These are phyloP conservation scores for Venturia oleaginea DNA, from an alignment of 2,329 filamentous ascomycete genomes.

Conservation along the genomic window DNA sequence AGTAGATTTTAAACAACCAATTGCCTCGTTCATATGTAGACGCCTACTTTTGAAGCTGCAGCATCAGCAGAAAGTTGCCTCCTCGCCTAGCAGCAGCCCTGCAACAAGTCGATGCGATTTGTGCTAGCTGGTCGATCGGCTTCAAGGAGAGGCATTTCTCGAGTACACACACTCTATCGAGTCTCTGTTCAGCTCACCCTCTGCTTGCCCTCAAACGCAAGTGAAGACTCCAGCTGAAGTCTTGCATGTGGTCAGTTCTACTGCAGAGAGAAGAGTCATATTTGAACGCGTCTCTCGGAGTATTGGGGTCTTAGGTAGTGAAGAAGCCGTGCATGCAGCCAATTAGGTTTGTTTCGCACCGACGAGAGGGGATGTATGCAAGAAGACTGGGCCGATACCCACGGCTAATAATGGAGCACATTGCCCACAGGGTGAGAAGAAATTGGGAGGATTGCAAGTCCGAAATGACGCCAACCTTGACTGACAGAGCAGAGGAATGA, in stretches of 20 bases:
- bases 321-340: background rate
- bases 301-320: background rate
- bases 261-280: background rate
- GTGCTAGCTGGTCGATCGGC: background rate
- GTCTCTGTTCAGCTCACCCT: background rate
- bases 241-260: background rate
- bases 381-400: background rate
- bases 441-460: background rate
- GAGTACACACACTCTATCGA: background rate
- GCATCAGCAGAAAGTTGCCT: background rate
- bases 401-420: background rate
- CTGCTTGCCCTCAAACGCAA: background rate
- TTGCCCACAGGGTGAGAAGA: background rate
- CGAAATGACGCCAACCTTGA: background rate
- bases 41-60: background rate
- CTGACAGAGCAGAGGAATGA: background rate
- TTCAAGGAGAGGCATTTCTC: background rate
- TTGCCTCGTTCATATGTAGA: background rate
- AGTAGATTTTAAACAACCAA: background rate
- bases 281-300: background rate
- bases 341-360: background rate
- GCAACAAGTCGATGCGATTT: background rate
- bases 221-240: background rate
- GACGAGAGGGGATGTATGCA: background rate
- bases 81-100: constrained; percentile 1